phyloP scores from a whole-genome alignment of 306 rosid genomes.

The Prunus mume region DNA sequence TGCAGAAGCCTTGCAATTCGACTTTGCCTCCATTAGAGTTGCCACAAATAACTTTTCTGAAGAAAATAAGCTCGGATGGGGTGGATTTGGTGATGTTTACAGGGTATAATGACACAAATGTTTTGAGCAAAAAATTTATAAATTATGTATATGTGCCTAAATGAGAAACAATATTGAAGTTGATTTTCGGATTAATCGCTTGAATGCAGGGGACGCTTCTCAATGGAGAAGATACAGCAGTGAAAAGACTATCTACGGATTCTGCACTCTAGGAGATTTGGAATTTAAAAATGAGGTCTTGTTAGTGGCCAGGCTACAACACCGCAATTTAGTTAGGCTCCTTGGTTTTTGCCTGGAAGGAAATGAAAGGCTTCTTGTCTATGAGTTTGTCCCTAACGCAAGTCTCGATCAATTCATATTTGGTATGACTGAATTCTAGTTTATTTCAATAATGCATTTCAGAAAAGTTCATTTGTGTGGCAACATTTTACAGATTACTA shows the following conservation, averaged over 20 bases:
- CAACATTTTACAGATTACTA: neutral
- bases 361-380: no score
- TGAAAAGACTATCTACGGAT: neutral
- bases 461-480: neutral
- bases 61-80: neutral
- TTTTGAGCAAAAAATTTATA: no score
- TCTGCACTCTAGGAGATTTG: neutral
- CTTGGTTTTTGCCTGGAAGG: no score
- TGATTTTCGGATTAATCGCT: neutral
- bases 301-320: no score
- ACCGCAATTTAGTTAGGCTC: no score
- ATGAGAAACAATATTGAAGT: neutral
- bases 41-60: neutral
- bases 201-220: neutral
- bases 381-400: neutral
- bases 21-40: no score
- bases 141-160: neutral
- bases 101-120: neutral
- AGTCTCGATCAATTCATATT: constrained; percentile 13
- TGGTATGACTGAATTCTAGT: neutral
- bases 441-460: neutral
- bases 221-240: neutral
- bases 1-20: neutral
- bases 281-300: no score
- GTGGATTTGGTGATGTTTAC: neutral